A percentile compares a stretch with the other conserved stretches of the same genome.
Evolutionary conservation across 129 eudicot species (phyloP).

Genomic region (Logfia minima): DNA sequence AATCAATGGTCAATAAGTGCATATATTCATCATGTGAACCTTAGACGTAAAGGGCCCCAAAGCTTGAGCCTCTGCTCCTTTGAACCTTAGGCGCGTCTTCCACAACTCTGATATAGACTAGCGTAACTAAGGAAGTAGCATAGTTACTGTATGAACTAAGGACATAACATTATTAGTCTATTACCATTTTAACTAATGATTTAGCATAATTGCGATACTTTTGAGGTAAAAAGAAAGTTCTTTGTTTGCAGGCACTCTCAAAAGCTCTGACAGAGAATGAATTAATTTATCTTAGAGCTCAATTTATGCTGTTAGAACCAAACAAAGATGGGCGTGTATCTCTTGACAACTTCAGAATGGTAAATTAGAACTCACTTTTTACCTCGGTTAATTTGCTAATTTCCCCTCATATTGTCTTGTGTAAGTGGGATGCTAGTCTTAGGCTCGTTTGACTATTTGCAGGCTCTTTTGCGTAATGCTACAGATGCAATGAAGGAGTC

Average conservation of each 20-base stretch:
- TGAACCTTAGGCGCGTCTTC: background rate
- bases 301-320: slow-evolving; percentile 90
- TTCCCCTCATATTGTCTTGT: background rate
- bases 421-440: slow-evolving; percentile 5
- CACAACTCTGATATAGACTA: background rate
- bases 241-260: slow-evolving; percentile 65
- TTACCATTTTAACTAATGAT: background rate
- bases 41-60: no score
- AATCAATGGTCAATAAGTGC: background rate
- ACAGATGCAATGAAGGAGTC: slow-evolving; percentile 82
- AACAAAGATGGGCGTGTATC: slow-evolving; percentile 80
- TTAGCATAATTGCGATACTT: background rate
- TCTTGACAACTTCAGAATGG: slow-evolving; percentile 85
- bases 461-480: slow-evolving; percentile 65
- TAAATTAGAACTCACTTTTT: slow-evolving; percentile 4
- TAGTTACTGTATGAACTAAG: background rate
- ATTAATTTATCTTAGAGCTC: slow-evolving; percentile 75
- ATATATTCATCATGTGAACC: background rate
- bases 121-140: background rate
- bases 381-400: background rate
- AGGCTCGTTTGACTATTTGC: background rate
- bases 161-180: background rate
- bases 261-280: slow-evolving; percentile 90
- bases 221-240: background rate
- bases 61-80: no score